These are phyloP conservation scores for Daldinia eschscholtzii DNA, from an alignment of 2,329 filamentous ascomycete genomes.

Conservation along the genomic window DNA sequence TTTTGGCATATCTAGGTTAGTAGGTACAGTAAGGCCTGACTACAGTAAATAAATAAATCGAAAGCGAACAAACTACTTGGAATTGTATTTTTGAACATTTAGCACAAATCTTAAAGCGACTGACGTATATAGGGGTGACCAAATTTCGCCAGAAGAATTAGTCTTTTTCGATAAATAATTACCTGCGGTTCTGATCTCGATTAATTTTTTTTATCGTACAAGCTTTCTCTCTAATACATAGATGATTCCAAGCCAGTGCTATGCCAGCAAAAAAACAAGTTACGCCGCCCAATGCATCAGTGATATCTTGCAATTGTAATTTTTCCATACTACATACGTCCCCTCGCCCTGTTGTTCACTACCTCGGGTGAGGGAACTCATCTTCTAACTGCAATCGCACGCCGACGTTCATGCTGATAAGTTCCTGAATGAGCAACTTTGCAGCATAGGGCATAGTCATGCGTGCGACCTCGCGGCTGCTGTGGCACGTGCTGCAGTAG, in stretches of 20 bases:
- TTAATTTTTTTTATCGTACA: not conserved
- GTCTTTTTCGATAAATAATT: not conserved
- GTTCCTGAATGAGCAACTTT: conserved; percentile 93
- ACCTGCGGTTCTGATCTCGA: not conserved
- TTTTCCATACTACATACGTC: not conserved
- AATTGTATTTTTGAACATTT: not conserved
- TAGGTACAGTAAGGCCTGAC: not conserved
- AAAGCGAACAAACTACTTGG: not conserved
- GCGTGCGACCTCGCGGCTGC: conserved; percentile 83
- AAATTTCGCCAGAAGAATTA: not conserved
- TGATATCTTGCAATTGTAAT: conserved; percentile 7
- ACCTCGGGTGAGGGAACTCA: conserved; percentile 81
- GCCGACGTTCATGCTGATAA: conserved; percentile 99
- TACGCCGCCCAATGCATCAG: conserved; percentile 12
- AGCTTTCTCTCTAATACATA: not conserved
- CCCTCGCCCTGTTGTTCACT: not conserved
- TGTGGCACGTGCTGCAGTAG: conserved; percentile 94
- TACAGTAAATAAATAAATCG: not conserved
- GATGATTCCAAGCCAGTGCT: not conserved
- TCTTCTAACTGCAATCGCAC: conserved; percentile 91
- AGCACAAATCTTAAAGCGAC: not conserved
- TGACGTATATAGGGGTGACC: not conserved
- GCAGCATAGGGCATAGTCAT: conserved; percentile 99
- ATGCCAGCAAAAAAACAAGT: not conserved
- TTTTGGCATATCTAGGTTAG: not conserved